phyloP scores from a whole-genome alignment of 768 basidiomycete species.

The Lentinula sp. region DNA sequence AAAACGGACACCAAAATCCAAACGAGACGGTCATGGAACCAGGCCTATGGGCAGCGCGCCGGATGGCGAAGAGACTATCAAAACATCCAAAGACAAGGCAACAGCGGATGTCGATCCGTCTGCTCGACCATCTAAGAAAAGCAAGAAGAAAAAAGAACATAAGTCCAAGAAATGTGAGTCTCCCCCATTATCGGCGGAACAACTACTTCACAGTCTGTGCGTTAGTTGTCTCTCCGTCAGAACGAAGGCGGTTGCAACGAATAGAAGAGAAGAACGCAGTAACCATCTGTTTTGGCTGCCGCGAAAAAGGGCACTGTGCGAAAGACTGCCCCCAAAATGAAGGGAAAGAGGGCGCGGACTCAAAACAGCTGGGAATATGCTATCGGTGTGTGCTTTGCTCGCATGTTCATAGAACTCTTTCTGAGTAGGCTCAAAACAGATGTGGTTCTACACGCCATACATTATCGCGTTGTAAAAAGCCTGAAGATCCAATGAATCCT shows the following conservation, averaged over 20 bases:
- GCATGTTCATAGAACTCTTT: neutral
- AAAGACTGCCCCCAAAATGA: conserved; percentile 59
- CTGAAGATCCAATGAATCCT: conserved; percentile 53
- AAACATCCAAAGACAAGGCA: conserved; percentile 1
- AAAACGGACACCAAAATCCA: conserved; percentile 46
- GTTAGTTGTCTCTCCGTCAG: conserved; percentile 25
- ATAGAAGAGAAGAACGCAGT: conserved; percentile 46
- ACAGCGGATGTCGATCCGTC: conserved; percentile 3
- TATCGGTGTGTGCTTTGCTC: conserved; percentile 48
- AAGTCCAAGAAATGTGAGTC: conserved; percentile 5
- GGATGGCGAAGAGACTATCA: neutral
- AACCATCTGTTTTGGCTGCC: conserved; percentile 84
- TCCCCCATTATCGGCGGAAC: conserved; percentile 12
- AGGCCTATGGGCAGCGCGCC: conserved; percentile 6
- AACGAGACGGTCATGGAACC: conserved; percentile 26
- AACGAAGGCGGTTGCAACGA: conserved; percentile 61
- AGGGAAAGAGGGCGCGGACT: conserved; percentile 14
- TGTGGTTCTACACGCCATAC: conserved; percentile 79
- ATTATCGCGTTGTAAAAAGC: conserved; percentile 71
- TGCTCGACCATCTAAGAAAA: conserved; percentile 7
- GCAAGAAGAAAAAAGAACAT: conserved; percentile 10
- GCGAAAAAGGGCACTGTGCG: conserved; percentile 78
- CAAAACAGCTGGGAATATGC: conserved; percentile 48
- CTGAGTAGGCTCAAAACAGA: conserved; percentile 31
- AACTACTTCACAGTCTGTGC: neutral